Conservation (phyloP, 768 basidiomycete genomes). For the Brasilioporus rufonigricans region DNA sequence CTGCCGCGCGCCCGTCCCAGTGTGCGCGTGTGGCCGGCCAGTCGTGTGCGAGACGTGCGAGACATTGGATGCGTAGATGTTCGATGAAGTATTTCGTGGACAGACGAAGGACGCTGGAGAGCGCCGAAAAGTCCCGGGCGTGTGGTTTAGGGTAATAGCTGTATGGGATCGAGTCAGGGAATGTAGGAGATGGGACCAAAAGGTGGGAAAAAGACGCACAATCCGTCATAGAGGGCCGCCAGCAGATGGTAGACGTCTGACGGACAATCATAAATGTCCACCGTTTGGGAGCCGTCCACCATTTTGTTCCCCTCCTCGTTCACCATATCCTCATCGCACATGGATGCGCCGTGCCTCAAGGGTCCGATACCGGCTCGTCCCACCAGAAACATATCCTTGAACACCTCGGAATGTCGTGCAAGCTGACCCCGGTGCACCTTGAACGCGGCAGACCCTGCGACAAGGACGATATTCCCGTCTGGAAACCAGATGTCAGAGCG, state of each 20-base stretch:
- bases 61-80: constrained; percentile 58
- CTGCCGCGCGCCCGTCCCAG: constrained; percentile 69
- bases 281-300: constrained; percentile 56
- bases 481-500: constrained; percentile 69
- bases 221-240: constrained; percentile 69
- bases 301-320: constrained; percentile 35
- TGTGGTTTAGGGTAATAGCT: constrained; percentile 56
- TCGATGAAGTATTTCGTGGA: constrained; percentile 77
- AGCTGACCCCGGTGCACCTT: constrained; percentile 76
- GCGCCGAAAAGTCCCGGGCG: constrained; percentile 53
- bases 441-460: constrained; percentile 58
- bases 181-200: not conserved
- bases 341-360: not conserved
- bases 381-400: constrained; percentile 61
- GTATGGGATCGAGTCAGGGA: not conserved
- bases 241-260: constrained; percentile 67
- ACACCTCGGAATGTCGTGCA: constrained; percentile 75
- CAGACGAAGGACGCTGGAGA: constrained; percentile 66
- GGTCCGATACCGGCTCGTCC: constrained; percentile 48
- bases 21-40: constrained; percentile 66
- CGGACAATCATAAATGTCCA: constrained; percentile 64
- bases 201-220: constrained; percentile 48
- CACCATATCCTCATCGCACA: not conserved
- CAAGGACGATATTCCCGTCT: constrained; percentile 68
- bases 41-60: constrained; percentile 55